Percentiles rank a stretch among this genome's conserved stretches.
phyloP scores from a whole-genome alignment of 2,329 filamentous ascomycete species.

The Venturiaceae sp. region DNA sequence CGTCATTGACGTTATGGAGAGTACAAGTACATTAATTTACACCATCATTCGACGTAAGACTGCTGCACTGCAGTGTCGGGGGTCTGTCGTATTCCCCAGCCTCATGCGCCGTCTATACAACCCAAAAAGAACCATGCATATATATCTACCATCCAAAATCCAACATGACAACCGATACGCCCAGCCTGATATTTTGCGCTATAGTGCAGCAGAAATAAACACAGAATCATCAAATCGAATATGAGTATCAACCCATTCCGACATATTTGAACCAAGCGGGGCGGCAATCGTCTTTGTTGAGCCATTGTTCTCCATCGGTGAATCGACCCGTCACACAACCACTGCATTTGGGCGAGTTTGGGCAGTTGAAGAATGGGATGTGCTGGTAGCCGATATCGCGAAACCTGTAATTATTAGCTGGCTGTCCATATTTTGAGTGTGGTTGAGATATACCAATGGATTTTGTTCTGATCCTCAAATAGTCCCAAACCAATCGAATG shows the following conservation, averaged over 20 bases:
- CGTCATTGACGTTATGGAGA: not conserved
- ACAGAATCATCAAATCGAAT: not conserved
- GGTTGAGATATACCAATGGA: constrained; percentile 63
- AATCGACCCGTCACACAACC: constrained; percentile 81
- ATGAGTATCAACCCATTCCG: constrained; percentile 53
- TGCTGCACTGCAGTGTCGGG: not conserved
- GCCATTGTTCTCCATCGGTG: constrained; percentile 77
- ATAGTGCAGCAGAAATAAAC: not conserved
- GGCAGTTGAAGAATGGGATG: constrained; percentile 97
- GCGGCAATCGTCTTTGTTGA: constrained; percentile 86
- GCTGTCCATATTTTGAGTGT: too few species aligned
- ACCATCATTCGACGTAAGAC: not conserved
- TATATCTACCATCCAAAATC: not conserved
- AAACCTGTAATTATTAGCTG: constrained; percentile 58
- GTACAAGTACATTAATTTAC: not conserved
- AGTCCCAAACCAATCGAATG: constrained; percentile 88
- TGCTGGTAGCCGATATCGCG: constrained; percentile 98
- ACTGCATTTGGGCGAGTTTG: constrained; percentile 87
- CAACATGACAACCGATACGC: not conserved
- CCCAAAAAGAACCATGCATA: not conserved
- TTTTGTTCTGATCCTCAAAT: constrained; percentile 81
- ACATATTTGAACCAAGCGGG: constrained; percentile 97
- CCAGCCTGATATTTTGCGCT: not conserved
- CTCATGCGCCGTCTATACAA: not conserved
- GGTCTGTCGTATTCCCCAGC: not conserved